Evolutionary conservation across 2,329 filamentous ascomycete species (phyloP).

Genomic region (Colletotrichum sp.): DNA sequence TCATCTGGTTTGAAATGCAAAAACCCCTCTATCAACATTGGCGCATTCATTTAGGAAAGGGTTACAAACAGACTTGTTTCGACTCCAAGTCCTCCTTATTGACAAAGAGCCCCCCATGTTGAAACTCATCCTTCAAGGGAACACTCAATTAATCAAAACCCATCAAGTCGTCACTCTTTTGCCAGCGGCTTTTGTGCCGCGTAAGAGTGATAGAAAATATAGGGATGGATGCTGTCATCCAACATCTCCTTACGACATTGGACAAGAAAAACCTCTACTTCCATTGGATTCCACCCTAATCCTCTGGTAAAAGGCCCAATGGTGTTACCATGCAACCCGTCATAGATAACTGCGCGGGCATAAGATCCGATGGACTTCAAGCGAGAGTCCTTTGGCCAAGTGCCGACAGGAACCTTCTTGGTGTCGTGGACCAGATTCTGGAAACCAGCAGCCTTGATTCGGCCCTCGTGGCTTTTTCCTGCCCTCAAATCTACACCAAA

Average conservation of each 20-base stretch:
- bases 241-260: conserved; percentile 29
- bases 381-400: conserved; percentile 44
- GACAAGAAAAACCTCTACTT: conserved; percentile 29
- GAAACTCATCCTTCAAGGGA: background rate
- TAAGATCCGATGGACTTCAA: conserved; percentile 43
- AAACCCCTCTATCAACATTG: background rate
- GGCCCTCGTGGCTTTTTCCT: conserved; percentile 34
- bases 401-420: conserved; percentile 32
- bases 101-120: background rate
- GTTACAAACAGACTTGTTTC: background rate
- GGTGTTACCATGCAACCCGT: conserved; percentile 24
- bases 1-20: background rate
- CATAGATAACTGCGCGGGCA: conserved; percentile 24
- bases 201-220: conserved; percentile 30
- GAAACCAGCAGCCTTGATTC: conserved; percentile 25
- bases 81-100: background rate
- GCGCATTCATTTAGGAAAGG: background rate
- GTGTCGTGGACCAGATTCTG: conserved; percentile 28
- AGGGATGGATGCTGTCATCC: conserved; percentile 31
- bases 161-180: background rate
- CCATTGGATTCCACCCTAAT: conserved; percentile 28
- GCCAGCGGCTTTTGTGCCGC: conserved; percentile 29
- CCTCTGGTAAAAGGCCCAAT: conserved; percentile 31
- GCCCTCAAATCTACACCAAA: conserved; percentile 32
- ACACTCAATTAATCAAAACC: background rate